Evolutionary conservation across 2,329 filamentous ascomycete species (phyloP).

Genomic region (Blastomyces emzantsi): DNA sequence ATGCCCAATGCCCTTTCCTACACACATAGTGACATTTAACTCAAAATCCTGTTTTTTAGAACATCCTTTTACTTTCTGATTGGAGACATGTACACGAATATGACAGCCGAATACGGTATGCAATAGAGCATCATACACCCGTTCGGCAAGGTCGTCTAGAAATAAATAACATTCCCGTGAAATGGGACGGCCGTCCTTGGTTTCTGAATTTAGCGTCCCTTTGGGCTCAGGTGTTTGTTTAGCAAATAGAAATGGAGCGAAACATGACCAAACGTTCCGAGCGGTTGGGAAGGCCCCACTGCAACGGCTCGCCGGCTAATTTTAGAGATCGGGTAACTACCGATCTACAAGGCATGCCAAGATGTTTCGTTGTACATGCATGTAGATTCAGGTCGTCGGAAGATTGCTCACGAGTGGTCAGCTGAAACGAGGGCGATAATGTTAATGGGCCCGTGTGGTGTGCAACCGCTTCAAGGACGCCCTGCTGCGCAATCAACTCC

Average conservation of each 20-base stretch:
- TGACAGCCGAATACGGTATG: neutral
- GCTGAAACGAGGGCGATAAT: too few relatives aligned
- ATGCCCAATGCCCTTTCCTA: neutral
- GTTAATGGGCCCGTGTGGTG: too few relatives aligned
- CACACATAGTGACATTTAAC: neutral
- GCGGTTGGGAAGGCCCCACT: neutral
- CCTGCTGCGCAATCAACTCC: too few relatives aligned
- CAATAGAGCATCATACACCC: neutral
- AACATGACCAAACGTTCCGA: neutral
- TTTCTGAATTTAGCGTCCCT: neutral
- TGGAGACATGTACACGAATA: neutral
- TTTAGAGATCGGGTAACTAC: too few relatives aligned
- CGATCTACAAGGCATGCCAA: too few relatives aligned
- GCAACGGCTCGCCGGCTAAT: neutral
- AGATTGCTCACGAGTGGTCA: too few relatives aligned
- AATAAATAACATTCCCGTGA: neutral
- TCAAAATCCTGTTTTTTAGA: neutral
- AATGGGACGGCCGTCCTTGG: neutral
- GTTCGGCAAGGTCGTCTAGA: neutral
- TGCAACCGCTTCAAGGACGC: too few relatives aligned
- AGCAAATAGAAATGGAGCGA: neutral
- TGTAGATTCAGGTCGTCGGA: too few relatives aligned
- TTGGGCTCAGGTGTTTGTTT: neutral
- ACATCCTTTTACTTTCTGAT: too few relatives aligned
- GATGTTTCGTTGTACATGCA: too few relatives aligned